Base-by-base conservation (phyloP, 345 rosid species). In the Balakata baccata region DNA sequence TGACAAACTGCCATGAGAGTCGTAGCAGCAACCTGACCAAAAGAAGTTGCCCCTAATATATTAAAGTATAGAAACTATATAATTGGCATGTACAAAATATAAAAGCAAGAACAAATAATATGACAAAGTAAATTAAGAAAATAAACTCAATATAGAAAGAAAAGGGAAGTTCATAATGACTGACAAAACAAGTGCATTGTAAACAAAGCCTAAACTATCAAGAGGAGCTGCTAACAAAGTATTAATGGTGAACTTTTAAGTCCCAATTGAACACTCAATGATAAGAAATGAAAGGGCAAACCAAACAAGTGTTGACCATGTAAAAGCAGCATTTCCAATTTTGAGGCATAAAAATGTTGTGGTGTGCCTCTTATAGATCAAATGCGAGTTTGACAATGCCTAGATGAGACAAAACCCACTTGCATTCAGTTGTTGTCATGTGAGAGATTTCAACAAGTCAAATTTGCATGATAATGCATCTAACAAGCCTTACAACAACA, bases 1-100 rank as follows among this genome's bases (percentile, higher is more conserved):
- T 94, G 89, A 82, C 97, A 91, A 84, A 90, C 83, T 73, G 89
- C 83, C 87, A 87, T 77, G 60, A 94, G 84, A 68, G 90, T 75
- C 50, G 88, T 80, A 58, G 92, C 90, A 80, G 96, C 94, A 84
- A 91, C 89, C 98, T 93, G 86, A 51, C 75, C 71, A 73, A 78
- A 29, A 76, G 65, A 72, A 57, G 64, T n/a, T 13, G 45, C 23
- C 52, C 62, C 62, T 22, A 54, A 8, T 34, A 58, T 58, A 58
- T 58, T 4, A 41, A 68, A 61, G 43, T 7, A 39, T 66, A n/a
- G 18, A 23, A 70, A 75, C 37, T 51, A 73, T 41, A 50, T 70
- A 68, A 53, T 41, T 38, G 69, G 51, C 50, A 52, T 64, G 60
- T 25, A n/a, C 58, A 43, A 62, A 69, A 64, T 25, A 41, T 7